Conservation (phyloP, 2,329 filamentous ascomycete species). For the Thielaviopsis punctulata region DNA sequence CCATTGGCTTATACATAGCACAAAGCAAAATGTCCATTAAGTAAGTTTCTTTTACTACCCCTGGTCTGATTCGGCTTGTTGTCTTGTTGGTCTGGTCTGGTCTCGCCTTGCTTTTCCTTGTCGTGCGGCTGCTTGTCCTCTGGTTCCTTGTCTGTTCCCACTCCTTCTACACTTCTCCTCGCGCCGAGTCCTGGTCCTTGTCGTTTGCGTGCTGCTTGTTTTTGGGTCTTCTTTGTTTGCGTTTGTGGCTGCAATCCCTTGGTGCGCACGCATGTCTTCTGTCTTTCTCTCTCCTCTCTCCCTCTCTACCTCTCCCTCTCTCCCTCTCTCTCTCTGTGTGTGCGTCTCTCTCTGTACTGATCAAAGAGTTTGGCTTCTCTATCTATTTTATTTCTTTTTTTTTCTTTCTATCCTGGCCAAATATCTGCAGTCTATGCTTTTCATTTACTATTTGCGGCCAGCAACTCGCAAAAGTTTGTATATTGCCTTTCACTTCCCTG, state of each 20-base stretch:
- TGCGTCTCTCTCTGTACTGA: too few species aligned
- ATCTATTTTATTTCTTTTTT: not conserved
- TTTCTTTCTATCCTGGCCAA: too few species aligned
- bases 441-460: not conserved
- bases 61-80: not conserved
- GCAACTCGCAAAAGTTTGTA: not conserved
- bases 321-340: not conserved
- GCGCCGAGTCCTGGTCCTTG: not conserved
- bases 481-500: not conserved
- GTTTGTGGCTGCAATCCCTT: not conserved
- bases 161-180: not conserved
- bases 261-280: not conserved
- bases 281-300: not conserved
- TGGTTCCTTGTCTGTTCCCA: not conserved
- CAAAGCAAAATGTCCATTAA: not conserved
- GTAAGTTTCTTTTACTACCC: not conserved
- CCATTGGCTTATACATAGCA: not conserved
- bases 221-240: not conserved
- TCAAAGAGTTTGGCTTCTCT: too few species aligned
- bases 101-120: not conserved
- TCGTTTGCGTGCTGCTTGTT: not conserved
- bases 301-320: not conserved
- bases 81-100: not conserved
- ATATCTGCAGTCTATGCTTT: too few species aligned
- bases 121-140: not conserved